Percentiles rank a stretch among this genome's conserved stretches.
phyloP scores from a whole-genome alignment of 768 basidiomycete species.

The Ephemerocybe angulata region DNA sequence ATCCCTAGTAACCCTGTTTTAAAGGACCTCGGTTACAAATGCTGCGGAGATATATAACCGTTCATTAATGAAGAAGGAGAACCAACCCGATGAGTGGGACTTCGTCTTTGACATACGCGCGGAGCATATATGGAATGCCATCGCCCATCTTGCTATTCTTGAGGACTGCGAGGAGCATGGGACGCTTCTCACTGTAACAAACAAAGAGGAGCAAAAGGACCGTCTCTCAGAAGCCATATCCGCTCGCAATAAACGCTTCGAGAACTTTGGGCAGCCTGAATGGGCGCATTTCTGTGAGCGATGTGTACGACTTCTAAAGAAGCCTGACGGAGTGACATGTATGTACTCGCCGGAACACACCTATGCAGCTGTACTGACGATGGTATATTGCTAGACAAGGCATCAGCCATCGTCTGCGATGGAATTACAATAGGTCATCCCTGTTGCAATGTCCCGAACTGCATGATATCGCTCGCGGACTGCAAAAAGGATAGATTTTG shows the following conservation, averaged over 20 bases:
- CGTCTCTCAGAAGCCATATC: constrained; percentile 21
- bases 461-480: constrained; percentile 15
- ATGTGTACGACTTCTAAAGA: constrained; percentile 14
- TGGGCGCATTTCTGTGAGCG: constrained; percentile 24
- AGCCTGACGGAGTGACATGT: background rate
- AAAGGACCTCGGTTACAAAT: constrained; percentile 16
- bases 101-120: constrained; percentile 15
- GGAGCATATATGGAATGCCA: constrained; percentile 4
- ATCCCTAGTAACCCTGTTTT: background rate
- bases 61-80: constrained; percentile 7
- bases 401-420: constrained; percentile 12
- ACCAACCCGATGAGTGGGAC: constrained; percentile 10
- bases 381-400: background rate
- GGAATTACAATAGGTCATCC: constrained; percentile 26
- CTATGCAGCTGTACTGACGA: background rate
- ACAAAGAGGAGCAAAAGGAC: constrained; percentile 19
- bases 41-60: constrained; percentile 18
- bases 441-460: constrained; percentile 27
- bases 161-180: constrained; percentile 13
- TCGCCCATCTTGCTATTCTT: constrained; percentile 22
- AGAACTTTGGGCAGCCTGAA: constrained; percentile 23
- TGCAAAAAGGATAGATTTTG: constrained; percentile 21
- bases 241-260: constrained; percentile 21
- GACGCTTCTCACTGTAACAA: constrained; percentile 17
- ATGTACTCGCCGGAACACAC: background rate